Evolutionary conservation across 306 rosid genomes (phyloP).

Genomic region (Carpinus viminea): DNA sequence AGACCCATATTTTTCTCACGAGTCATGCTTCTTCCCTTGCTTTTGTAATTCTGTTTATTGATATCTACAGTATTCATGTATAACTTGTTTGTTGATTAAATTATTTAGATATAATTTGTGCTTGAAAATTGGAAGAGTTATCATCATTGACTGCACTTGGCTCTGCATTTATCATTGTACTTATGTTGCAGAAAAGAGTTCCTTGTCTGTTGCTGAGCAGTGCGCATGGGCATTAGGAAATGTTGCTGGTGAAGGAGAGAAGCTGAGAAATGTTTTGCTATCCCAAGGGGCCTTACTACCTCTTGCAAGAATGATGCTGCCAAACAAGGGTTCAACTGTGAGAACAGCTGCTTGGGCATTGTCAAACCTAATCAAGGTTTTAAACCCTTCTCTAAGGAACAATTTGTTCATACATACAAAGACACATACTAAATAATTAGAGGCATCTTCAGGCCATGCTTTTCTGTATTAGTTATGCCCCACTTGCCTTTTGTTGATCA

Average conservation of each 20-base stretch:
- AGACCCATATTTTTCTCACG: background rate
- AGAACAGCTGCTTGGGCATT: slow-evolving; percentile 98
- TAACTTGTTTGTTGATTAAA: background rate
- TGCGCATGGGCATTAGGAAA: slow-evolving; percentile 98
- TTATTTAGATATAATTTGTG: background rate
- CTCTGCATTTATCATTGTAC: slow-evolving; percentile 25
- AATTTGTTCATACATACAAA: background rate
- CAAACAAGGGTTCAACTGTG: slow-evolving; percentile 80
- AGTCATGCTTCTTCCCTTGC: background rate
- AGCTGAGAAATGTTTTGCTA: slow-evolving; percentile 76
- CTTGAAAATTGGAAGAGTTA: slow-evolving; percentile 28
- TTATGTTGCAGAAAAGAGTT: slow-evolving; percentile 71
- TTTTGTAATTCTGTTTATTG: background rate
- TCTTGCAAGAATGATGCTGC: slow-evolving; percentile 93
- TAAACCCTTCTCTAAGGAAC: slow-evolving; percentile 2
- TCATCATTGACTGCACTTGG: slow-evolving; percentile 26
- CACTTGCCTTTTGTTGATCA: background rate
- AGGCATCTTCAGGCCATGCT: background rate
- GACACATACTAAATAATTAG: background rate
- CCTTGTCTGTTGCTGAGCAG: slow-evolving; percentile 88
- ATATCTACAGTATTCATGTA: no score
- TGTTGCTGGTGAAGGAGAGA: slow-evolving; percentile 96
- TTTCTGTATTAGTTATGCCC: background rate
- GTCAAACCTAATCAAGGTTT: slow-evolving; percentile 96
- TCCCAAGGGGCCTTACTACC: slow-evolving; percentile 87